phyloP scores from a whole-genome alignment of 805 yeast genomes.

The Starmera amethionina region DNA sequence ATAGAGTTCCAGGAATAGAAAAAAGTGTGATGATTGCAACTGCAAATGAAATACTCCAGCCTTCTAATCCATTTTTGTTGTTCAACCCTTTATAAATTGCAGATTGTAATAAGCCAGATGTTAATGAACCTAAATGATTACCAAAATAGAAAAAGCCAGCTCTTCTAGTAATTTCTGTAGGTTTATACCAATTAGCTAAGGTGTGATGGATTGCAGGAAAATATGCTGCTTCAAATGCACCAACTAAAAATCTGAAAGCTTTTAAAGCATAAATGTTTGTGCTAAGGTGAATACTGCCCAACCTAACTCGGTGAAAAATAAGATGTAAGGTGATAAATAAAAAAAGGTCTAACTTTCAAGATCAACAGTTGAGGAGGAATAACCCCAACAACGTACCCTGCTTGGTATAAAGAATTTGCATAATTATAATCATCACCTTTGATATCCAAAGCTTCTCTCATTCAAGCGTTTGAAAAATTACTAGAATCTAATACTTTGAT shows the following conservation, averaged over 20 bases:
- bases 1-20: constrained; percentile 50
- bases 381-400: neutral
- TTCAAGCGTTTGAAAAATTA: constrained; percentile 39
- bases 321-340: constrained; percentile 23
- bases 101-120: constrained; percentile 30
- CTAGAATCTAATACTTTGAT: neutral
- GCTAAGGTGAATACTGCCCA: constrained; percentile 58
- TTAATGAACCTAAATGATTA: constrained; percentile 34
- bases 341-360: neutral
- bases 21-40: constrained; percentile 55
- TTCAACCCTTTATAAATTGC: constrained; percentile 18
- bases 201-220: constrained; percentile 46
- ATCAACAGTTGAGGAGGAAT: constrained; percentile 1
- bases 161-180: constrained; percentile 46
- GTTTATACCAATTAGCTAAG: constrained; percentile 46
- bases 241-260: constrained; percentile 52
- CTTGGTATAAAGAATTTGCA: neutral
- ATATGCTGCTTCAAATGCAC: constrained; percentile 51
- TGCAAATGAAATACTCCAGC: constrained; percentile 56
- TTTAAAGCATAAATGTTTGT: constrained; percentile 36
- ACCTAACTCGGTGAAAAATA: constrained; percentile 40
- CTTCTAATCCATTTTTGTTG: constrained; percentile 46
- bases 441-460: constrained; percentile 44
- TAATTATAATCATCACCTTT: constrained; percentile 44
- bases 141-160: constrained; percentile 51